Evolutionary conservation across 805 yeast genomes (phyloP).

Genomic region (Candida coquimbonensis): DNA sequence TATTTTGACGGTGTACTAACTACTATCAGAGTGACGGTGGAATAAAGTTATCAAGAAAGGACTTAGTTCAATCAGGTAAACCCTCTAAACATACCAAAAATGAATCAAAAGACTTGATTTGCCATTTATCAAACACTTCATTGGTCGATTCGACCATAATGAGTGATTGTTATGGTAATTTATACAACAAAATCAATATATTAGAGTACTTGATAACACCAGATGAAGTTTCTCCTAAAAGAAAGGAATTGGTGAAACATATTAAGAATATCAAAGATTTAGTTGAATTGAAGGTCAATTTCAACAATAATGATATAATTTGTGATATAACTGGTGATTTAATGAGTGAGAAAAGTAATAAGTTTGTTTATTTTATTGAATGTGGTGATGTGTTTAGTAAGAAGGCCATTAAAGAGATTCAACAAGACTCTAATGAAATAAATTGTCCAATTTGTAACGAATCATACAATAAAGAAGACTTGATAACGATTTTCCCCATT

Average conservation of each 20-base stretch:
- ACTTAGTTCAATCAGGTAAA: slow-evolving; percentile 28
- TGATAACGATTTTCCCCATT: slow-evolving; percentile 33
- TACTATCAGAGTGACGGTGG: not conserved
- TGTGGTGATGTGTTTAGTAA: slow-evolving; percentile 36
- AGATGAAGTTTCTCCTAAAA: slow-evolving; percentile 20
- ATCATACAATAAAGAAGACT: slow-evolving; percentile 19
- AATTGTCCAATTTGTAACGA: slow-evolving; percentile 38
- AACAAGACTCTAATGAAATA: slow-evolving; percentile 3
- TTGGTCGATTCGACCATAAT: slow-evolving; percentile 45
- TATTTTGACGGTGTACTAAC: slow-evolving; percentile 5
- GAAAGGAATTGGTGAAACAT: slow-evolving; percentile 24
- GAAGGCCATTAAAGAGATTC: slow-evolving; percentile 3
- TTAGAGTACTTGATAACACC: slow-evolving; percentile 46
- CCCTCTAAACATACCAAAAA: slow-evolving; percentile 1
- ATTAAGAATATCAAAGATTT: slow-evolving; percentile 37
- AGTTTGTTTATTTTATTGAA: slow-evolving; percentile 38
- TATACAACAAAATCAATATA: slow-evolving; percentile 58
- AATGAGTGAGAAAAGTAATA: slow-evolving; percentile 29
- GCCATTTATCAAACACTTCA: slow-evolving; percentile 37
- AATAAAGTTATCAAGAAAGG: slow-evolving; percentile 31
- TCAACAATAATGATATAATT: slow-evolving; percentile 7
- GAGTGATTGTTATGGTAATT: slow-evolving; percentile 59
- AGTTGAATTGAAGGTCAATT: slow-evolving; percentile 32
- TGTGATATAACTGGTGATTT: slow-evolving; percentile 34
- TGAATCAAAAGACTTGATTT: slow-evolving; percentile 27